These are phyloP conservation scores for Geotrichum fermentans DNA, from an alignment of 1,139 yeast species.

Conservation along the genomic window DNA sequence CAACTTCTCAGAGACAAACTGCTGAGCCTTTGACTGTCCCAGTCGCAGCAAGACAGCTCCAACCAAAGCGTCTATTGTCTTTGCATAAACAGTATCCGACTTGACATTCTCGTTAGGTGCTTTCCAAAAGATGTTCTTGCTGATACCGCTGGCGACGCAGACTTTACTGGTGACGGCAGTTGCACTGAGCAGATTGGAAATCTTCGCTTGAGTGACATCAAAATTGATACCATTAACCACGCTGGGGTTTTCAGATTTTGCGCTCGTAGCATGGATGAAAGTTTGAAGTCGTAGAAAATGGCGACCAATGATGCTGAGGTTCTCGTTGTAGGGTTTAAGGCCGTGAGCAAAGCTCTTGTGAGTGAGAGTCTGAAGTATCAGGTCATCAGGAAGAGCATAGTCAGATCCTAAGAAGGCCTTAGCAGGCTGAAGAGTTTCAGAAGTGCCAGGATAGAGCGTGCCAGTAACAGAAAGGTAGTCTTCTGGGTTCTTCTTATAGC, in stretches of 20 bases:
- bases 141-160: slow-evolving; percentile 32
- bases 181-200: slow-evolving; percentile 33
- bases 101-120: slow-evolving; percentile 40
- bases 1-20: slow-evolving; percentile 34
- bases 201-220: slow-evolving; percentile 39
- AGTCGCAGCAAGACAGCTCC: slow-evolving; percentile 74
- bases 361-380: slow-evolving; percentile 73
- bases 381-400: slow-evolving; percentile 38
- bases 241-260: slow-evolving; percentile 36
- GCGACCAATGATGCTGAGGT: slow-evolving; percentile 71
- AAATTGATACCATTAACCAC: slow-evolving; percentile 56
- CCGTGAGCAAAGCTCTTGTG: slow-evolving; percentile 95
- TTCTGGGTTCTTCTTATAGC: slow-evolving; percentile 71
- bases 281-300: slow-evolving; percentile 61
- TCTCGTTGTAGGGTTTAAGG: slow-evolving; percentile 80
- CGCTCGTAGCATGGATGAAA: slow-evolving; percentile 47
- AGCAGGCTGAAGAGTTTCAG: slow-evolving; percentile 47
- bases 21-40: slow-evolving; percentile 45
- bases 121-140: slow-evolving; percentile 64
- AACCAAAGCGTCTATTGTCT: slow-evolving; percentile 66
- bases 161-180: slow-evolving; percentile 43
- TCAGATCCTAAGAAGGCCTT: slow-evolving; percentile 52
- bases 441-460: slow-evolving; percentile 50
- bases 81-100: slow-evolving; percentile 57
- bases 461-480: slow-evolving; percentile 61